Base-by-base conservation (phyloP, 169 alveolate species). In the Plasmodium gonderi region DNA sequence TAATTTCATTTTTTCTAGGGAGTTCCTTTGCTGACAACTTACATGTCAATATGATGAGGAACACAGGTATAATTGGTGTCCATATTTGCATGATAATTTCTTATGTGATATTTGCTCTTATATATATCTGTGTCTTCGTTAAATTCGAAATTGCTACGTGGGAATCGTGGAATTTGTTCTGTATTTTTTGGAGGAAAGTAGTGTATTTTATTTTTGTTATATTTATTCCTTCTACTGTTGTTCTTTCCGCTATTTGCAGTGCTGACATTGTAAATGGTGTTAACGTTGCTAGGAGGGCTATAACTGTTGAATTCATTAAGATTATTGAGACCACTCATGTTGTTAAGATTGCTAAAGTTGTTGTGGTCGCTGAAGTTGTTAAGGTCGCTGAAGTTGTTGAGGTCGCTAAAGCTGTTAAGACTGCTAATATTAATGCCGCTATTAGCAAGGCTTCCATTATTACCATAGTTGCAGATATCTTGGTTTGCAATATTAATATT, bases 51-150 rank as follows among this genome's bases (percentile, higher is more conserved):
- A 74, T 69, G 76, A 47, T 83, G 77, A 8, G 92, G 78, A 45
- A 69, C 47, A 60, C 54, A 83, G 31, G 33, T 51, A 72, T 9
- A 44, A 72, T 83, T 72, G 47, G 64, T 80, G n/a, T 80, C 91
- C 64, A 65, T 40, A 20, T 80, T 38, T 42, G 14, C 9, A 14
- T 80, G 45, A 40, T 38, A 33, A 80, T 80, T 80, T 47, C 92
- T 49, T 26, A 69, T 45, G 44, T 83, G 75, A 83, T 38, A 72
- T 69, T 83, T 83, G 44, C 23, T 83, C 38, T 83, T 83, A 49
- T 49, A 83, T 14, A 38, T 69, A 9, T 83, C 92, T 83, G 92
- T 20, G 44, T 67, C 77, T 49, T 83, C 92, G 29, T 83, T 83
- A 14, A 64, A 76, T 26, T 83, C 92, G 82, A 69, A 83, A 72